These are phyloP conservation scores for Pythium utonaiense DNA, from an alignment of 352 stramenopile genomes.

Conservation along the genomic window DNA sequence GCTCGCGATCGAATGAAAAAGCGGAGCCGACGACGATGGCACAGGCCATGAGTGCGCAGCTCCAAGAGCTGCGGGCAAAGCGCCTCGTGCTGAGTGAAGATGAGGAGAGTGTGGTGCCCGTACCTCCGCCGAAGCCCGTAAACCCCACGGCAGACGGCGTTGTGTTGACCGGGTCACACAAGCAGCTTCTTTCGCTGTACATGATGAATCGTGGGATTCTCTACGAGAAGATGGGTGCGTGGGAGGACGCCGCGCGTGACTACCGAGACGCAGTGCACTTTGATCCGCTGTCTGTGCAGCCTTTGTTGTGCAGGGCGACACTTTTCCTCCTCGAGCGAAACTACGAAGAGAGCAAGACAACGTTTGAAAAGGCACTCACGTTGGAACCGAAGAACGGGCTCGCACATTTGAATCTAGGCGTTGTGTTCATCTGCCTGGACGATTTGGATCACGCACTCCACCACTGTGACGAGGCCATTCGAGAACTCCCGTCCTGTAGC, in stretches of 20 bases:
- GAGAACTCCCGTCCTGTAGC: constrained; percentile 47
- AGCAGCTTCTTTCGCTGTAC: constrained; percentile 66
- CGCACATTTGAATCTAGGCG: constrained; percentile 59
- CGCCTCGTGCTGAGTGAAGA: constrained; percentile 1
- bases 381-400: constrained; percentile 49
- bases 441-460: constrained; percentile 29
- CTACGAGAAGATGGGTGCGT: constrained; percentile 46
- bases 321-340: constrained; percentile 40
- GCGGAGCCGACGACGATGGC: constrained; percentile 15
- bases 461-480: constrained; percentile 54
- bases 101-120: neutral
- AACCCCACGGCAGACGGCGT: constrained; percentile 2
- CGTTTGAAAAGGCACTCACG: constrained; percentile 42
- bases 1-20: neutral
- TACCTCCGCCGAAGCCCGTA: neutral
- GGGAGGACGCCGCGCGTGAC: constrained; percentile 46
- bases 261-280: constrained; percentile 67
- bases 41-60: constrained; percentile 20
- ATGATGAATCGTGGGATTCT: constrained; percentile 70
- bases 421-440: constrained; percentile 40
- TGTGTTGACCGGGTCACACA: constrained; percentile 43
- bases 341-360: constrained; percentile 30
- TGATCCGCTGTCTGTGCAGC: constrained; percentile 52
- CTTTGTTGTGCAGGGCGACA: constrained; percentile 60
- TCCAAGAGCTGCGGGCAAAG: constrained; percentile 18